phyloP scores from a whole-genome alignment of 1,284 basidiomycete genomes.

The Papiliotrema terrestris region DNA sequence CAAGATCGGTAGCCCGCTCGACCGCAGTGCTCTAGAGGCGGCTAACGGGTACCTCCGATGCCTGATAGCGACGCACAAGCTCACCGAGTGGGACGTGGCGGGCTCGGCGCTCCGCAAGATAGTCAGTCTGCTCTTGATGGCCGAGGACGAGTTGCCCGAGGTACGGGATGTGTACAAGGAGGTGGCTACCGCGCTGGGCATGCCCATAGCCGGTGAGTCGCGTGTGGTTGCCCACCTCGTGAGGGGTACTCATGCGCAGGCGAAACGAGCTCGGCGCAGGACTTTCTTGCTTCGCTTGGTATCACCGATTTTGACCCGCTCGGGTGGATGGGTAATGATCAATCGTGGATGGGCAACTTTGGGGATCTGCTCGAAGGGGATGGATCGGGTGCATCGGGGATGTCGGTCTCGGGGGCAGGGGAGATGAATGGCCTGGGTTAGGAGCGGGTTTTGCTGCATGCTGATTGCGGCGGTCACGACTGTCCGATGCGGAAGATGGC shows the following conservation, averaged over 20 bases:
- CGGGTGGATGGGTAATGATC: not conserved
- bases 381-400: not conserved
- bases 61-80: too few relatives aligned
- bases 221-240: too few relatives aligned
- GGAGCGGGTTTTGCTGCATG: too few relatives aligned
- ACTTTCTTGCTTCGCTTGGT: not conserved
- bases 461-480: too few relatives aligned
- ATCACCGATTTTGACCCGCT: not conserved
- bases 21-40: not conserved
- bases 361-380: not conserved
- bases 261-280: not conserved
- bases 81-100: conserved; percentile 28
- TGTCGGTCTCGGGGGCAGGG: too few relatives aligned
- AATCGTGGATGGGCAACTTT: not conserved
- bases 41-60: too few relatives aligned
- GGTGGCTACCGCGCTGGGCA: conserved; percentile 11
- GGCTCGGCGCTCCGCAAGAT: conserved; percentile 27
- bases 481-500: too few relatives aligned
- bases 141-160: conserved; percentile 13
- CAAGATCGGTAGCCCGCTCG: not conserved
- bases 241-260: not conserved
- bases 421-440: too few relatives aligned
- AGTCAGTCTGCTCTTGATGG: conserved; percentile 15
- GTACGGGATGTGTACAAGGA: conserved; percentile 10
- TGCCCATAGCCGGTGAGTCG: conserved; percentile 6